phyloP scores from a whole-genome alignment of 2,329 filamentous ascomycete species.

The Neurospora sp. region DNA sequence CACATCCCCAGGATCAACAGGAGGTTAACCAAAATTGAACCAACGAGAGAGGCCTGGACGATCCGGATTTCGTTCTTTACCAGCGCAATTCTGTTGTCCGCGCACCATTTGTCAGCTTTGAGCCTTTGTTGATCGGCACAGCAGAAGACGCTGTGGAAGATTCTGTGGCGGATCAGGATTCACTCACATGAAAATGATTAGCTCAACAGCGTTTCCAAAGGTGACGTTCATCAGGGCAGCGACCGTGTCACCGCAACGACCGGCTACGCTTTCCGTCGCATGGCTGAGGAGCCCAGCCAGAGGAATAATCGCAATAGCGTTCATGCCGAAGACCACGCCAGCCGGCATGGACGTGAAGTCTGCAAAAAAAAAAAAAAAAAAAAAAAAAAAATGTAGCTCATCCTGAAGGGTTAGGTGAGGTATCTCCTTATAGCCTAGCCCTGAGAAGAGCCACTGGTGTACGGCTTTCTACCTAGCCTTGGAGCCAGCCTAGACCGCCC shows the following conservation, averaged over 20 bases:
- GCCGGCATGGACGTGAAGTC: constrained; percentile 28
- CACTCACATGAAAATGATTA: constrained; percentile 41
- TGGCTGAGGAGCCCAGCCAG: constrained; percentile 47
- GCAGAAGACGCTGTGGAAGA: neutral
- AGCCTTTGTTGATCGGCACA: neutral
- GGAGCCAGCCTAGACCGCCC: neutral
- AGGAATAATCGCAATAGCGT: constrained; percentile 51
- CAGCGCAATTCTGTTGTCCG: constrained; percentile 24
- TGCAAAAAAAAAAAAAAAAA: no score
- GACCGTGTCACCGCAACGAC: constrained; percentile 46
- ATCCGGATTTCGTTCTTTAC: constrained; percentile 58
- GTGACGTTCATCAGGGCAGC: constrained; percentile 53
- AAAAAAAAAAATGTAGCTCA: no score
- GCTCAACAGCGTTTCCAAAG: constrained; percentile 52
- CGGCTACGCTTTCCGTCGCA: constrained; percentile 50
- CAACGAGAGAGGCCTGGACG: constrained; percentile 66
- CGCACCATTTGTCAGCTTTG: neutral
- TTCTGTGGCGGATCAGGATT: neutral
- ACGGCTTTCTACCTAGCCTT: neutral
- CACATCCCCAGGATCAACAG: constrained; percentile 68
- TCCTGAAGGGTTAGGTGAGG: neutral
- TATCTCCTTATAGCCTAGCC: neutral
- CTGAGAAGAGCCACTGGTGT: neutral
- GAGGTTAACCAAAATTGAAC: constrained; percentile 69
- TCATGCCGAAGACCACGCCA: constrained; percentile 47